These are phyloP conservation scores for Kwoniella shandongensis DNA, from an alignment of 768 basidiomycete genomes.

Conservation along the genomic window DNA sequence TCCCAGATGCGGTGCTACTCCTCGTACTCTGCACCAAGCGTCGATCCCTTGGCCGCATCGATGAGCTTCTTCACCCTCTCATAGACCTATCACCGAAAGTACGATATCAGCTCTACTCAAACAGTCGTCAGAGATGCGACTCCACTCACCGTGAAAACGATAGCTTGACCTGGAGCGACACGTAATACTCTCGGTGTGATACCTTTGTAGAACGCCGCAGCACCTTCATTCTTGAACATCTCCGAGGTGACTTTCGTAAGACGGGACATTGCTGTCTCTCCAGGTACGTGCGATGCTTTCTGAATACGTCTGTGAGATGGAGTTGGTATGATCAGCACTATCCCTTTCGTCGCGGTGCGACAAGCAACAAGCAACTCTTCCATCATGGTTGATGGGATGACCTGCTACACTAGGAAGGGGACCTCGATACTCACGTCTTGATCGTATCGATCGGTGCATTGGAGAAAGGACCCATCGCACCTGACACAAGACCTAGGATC, in stretches of 20 bases:
- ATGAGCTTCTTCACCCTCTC: slow-evolving; percentile 77
- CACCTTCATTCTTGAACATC: slow-evolving; percentile 90
- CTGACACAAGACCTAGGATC: slow-evolving; percentile 89
- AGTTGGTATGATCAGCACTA: too few relatives aligned
- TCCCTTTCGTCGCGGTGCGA: too few relatives aligned
- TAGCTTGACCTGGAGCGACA: slow-evolving; percentile 89
- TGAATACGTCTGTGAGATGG: slow-evolving; percentile 74
- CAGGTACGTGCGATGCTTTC: slow-evolving; percentile 71
- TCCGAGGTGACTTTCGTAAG: slow-evolving; percentile 78
- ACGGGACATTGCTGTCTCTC: slow-evolving; percentile 74
- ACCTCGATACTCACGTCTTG: slow-evolving; percentile 64
- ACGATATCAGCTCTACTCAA: too few relatives aligned
- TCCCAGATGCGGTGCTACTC: slow-evolving; percentile 22
- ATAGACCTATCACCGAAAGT: slow-evolving; percentile 65
- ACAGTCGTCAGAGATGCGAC: slow-evolving; percentile 6
- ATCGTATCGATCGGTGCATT: slow-evolving; percentile 79
- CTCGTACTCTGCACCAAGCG: slow-evolving; percentile 31
- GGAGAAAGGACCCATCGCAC: slow-evolving; percentile 97
- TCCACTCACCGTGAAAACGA: slow-evolving; percentile 76
- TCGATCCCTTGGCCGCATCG: slow-evolving; percentile 60
- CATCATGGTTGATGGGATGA: too few relatives aligned
- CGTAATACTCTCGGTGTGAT: slow-evolving; percentile 94
- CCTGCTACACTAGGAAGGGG: too few relatives aligned
- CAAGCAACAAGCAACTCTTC: background rate
- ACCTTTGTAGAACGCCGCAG: slow-evolving; percentile 92